A percentile compares a stretch with the other conserved stretches of the same genome.
phyloP scores from a whole-genome alignment of 208 protist species.

The Leptomonas pyrrhocoris region DNA sequence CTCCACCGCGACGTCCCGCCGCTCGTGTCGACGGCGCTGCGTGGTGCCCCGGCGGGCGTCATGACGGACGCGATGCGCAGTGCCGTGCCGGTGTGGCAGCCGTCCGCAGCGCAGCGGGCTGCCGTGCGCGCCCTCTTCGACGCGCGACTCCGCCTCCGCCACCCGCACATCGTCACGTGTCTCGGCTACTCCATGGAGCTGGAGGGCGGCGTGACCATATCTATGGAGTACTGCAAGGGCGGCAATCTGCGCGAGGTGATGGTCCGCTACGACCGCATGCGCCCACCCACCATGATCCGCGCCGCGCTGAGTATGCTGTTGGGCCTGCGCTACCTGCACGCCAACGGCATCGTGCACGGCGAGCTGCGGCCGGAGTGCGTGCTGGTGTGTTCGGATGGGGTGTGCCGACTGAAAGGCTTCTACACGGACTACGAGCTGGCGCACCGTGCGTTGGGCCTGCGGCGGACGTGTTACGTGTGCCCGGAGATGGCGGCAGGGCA shows the following conservation, averaged over 20 bases:
- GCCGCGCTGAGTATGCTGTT: conserved; percentile 54
- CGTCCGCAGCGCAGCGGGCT: conserved; percentile 3
- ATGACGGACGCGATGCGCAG: conserved; percentile 9
- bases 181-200: conserved; percentile 17
- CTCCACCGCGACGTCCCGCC: conserved; percentile 1
- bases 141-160: conserved; percentile 11
- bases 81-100: conserved; percentile 10
- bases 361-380: conserved; percentile 67
- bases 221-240: conserved; percentile 48
- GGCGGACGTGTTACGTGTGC: conserved; percentile 58
- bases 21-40: background rate
- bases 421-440: conserved; percentile 26
- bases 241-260: conserved; percentile 41
- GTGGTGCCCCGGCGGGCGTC: background rate
- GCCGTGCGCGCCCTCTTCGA: conserved; percentile 9
- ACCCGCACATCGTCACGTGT: conserved; percentile 22
- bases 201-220: conserved; percentile 17
- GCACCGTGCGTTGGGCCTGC: conserved; percentile 32
- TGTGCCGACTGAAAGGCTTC: conserved; percentile 74
- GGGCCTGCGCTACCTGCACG: conserved; percentile 69
- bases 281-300: conserved; percentile 32
- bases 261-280: conserved; percentile 24
- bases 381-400: conserved; percentile 60
- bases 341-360: conserved; percentile 60
- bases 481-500: conserved; percentile 58